These are phyloP conservation scores for Chiua virens DNA, from an alignment of 768 basidiomycete genomes.

Conservation along the genomic window DNA sequence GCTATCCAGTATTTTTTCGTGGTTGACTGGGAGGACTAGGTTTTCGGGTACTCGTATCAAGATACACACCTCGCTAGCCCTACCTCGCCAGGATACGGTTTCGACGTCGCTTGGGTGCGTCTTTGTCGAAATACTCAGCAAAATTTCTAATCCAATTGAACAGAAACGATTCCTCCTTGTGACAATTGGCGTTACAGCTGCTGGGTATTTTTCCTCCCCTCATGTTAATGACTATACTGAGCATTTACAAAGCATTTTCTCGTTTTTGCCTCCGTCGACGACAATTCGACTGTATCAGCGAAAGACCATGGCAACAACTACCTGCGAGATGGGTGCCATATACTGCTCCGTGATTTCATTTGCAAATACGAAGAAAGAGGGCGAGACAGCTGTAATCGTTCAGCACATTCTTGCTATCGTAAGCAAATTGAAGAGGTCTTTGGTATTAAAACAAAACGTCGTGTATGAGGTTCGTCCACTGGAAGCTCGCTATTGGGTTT, in stretches of 20 bases:
- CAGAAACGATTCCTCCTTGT: constrained; percentile 73
- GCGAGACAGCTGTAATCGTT: constrained; percentile 55
- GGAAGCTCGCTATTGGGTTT: background rate
- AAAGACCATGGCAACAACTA: constrained; percentile 63
- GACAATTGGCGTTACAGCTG: constrained; percentile 67
- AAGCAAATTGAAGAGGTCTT: constrained; percentile 66
- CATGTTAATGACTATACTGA: background rate
- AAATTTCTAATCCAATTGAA: background rate
- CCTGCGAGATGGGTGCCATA: constrained; percentile 63
- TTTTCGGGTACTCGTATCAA: constrained; percentile 74
- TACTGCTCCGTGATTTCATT: constrained; percentile 79
- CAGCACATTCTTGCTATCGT: constrained; percentile 72
- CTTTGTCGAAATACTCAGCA: background rate
- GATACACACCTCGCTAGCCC: constrained; percentile 49
- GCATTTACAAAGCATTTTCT: constrained; percentile 50
- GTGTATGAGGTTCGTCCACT: constrained; percentile 60
- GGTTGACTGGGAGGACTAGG: constrained; percentile 35
- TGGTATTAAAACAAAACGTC: constrained; percentile 55
- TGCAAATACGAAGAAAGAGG: constrained; percentile 54
- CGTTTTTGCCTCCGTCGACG: constrained; percentile 70
- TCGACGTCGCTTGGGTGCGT: constrained; percentile 69
- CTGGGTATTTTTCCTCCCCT: constrained; percentile 53
- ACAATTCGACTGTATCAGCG: constrained; percentile 77
- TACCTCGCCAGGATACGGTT: constrained; percentile 58
- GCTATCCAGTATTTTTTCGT: background rate